Base-by-base conservation (phyloP, 2,329 filamentous ascomycete species). In the Ciborinia camelliae region DNA sequence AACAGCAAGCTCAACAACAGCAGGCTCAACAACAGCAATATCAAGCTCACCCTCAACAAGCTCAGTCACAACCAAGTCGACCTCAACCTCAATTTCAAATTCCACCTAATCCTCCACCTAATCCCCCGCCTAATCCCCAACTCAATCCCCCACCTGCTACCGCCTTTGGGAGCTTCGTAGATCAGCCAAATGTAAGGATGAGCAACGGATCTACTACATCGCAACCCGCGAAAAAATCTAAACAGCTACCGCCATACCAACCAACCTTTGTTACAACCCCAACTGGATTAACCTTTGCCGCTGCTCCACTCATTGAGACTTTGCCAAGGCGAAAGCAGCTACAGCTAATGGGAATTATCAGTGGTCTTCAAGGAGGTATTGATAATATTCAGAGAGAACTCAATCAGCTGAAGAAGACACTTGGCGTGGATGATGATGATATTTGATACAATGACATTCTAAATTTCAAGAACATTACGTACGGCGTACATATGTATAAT, bases 311-410 rank as follows among this genome's bases (percentile, higher is more conserved):
- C 10, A 74, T 75, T 47, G 73, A 75, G 51, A 70, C 65, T 10
- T 53, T 75, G 39, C 73, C 73, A 2, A 74, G 73, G 55, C 67
- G 63, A 53, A 75, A 74, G 60, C 73, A 75, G 59, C 65, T 73
- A 48, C 72, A 74, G 45, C 68, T 75, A 32, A 74, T 73, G 61
- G 71, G 71, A 7, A 62, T 75, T 12, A 62, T 74, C 5, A 72
- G 71, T 64, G 73, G 73, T 1, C 60, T 75, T n/a, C 71, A 74
- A 47, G 69, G 71, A 10, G 73, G 73, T 7, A 75, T 75, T 68
- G 69, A 74, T 51, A 71, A 74, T 68, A 66, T 75, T 14, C 72
- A 74, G 39, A 65, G 68, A 45, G 73, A 75, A 41, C 65, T 75
- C 30, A 68, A 73, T 62, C 64, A 68, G 15, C 58, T 75, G 50